A percentile compares a stretch with the other conserved stretches of the same genome.
These are phyloP conservation scores for Quercus lobata DNA, from an alignment of 331 rosid species.

Conservation along the genomic window DNA sequence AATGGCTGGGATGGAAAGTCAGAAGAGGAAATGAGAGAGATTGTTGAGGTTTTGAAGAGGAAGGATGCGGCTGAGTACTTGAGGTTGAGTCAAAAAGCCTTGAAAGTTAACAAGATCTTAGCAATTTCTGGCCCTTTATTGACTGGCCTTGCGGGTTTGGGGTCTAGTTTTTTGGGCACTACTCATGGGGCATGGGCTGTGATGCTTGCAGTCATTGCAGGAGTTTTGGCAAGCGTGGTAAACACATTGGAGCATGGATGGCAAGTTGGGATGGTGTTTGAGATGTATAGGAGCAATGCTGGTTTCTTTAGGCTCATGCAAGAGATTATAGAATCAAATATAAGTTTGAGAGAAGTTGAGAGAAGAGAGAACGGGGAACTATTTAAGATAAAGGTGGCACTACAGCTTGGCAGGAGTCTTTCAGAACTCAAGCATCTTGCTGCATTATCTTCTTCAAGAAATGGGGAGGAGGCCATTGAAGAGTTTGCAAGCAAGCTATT, in stretches of 20 bases:
- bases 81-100: conserved; percentile 17
- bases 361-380: conserved; percentile 42
- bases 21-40: conserved; percentile 34
- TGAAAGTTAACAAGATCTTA: conserved; percentile 29
- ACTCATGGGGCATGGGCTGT: conserved; percentile 26
- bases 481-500: conserved; percentile 47
- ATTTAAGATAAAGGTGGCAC: conserved; percentile 36
- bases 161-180: conserved; percentile 31
- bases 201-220: conserved; percentile 33
- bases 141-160: conserved; percentile 36
- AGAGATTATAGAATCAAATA: conserved; percentile 23
- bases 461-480: conserved; percentile 2
- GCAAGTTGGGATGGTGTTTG: conserved; percentile 54
- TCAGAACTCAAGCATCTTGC: conserved; percentile 34
- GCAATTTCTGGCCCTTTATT: conserved; percentile 37
- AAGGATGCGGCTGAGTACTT: conserved; percentile 30
- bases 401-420: conserved; percentile 37
- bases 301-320: conserved; percentile 44
- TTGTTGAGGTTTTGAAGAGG: conserved; percentile 17
- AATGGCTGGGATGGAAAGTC: conserved; percentile 41
- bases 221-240: conserved; percentile 38
- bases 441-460: conserved; percentile 10
- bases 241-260: conserved; percentile 52
- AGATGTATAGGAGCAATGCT: conserved; percentile 27
- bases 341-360: conserved; percentile 23